Evolutionary conservation across 257 asterid genomes (phyloP), one percentile per base, ranked within the genome.

Genomic region (Plectranthus barbatus): DNA sequence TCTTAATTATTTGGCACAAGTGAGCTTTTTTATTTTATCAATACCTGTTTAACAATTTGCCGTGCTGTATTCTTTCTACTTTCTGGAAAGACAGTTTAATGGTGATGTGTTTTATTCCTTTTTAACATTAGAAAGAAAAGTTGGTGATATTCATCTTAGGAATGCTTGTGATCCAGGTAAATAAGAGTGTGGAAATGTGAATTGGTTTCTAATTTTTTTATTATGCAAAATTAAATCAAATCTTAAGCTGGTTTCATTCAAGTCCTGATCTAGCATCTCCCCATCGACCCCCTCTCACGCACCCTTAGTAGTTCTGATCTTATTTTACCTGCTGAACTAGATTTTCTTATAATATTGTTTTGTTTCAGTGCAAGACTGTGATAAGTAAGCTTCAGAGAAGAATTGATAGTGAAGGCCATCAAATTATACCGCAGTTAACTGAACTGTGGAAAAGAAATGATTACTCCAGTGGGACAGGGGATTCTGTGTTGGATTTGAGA

Each of bases 361-460:
- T 79, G 44, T 70, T 76, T 67, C 91, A 93, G 99, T 90, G 99
- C 84, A 90, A 93, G 85, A 90, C 82, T 70, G 90, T 90, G 37
- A 70, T 86, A 53, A 84, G 77, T 70, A 87, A 80, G 85, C 94
- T 93, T 69, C 97, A 88, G 61, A 87, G 89, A 77, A 85, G 90
- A 83, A 84, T 87, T 69, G 88, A 81, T 67, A 78, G 78, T 61
- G 99, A 85, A 74, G 97, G 99, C 37, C 86, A 81, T 62, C 90
- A 83, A 76, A 93, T 90, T 61, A 74, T 90, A 69, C 99, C 99
- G 13, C 66, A 76, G 83, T 86, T 93, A 59, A 86, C 88, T 60
- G 95, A 86, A 63, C 87, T 90, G 58, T 93, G 99, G 99, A 90
- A 80, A 79, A 87, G 86, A 79, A 81, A 81, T 23, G 95, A 81